Evolutionary conservation across 2,329 filamentous ascomycete species (phyloP), one percentile per base, ranked within the genome.

Genomic region (Aureobasidium uvarum): DNA sequence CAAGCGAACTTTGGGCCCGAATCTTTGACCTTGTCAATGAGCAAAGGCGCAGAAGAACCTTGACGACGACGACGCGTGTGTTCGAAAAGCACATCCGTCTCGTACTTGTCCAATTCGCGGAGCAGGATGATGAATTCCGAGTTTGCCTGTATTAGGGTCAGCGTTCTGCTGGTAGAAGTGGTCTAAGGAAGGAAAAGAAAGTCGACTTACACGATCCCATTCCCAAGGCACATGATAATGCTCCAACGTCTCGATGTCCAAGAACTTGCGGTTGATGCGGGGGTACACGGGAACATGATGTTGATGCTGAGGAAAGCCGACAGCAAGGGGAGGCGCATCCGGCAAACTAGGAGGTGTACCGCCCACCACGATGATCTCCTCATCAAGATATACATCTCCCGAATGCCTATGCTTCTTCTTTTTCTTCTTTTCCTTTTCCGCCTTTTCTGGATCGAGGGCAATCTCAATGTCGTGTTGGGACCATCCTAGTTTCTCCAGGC

Each of bases 71-170:
- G 77, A 16, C 76, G 75, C 16, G 81, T 82, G 67, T 83, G 81
- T 69, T 82, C 81, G 69, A 83, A 83, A 36, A 83, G 72, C 31
- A 81, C 74, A 48, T 82, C 79, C 5, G 80, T 82, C 62, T 82
- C 80, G 64, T 75, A 73, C 55, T 77, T 76, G 68, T 78, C 77
- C 77, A 83, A 80, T 67, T 83, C 80, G 60, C 78, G 77, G 13
- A 81, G 74, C 66, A 83, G 79, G 70, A 83, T 80, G 71, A 82
- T 78, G 73, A 78, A 83, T 64, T 81, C 76, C 11, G 75, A 73
- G 69, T 83, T 77, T 70, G 65, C 56, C 79, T 80, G 69, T 60
- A 28, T 38, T 18, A 25, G 18, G 16, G 36, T 45, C 6, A 52
- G 59, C 31, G 48, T 36, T 18, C 10, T 18, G 7, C 18, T 14